Evolutionary conservation across 2,329 filamentous ascomycete genomes (phyloP), one percentile per base, ranked within the genome.

Genomic region (Cladosporium austrohemisphaericum): DNA sequence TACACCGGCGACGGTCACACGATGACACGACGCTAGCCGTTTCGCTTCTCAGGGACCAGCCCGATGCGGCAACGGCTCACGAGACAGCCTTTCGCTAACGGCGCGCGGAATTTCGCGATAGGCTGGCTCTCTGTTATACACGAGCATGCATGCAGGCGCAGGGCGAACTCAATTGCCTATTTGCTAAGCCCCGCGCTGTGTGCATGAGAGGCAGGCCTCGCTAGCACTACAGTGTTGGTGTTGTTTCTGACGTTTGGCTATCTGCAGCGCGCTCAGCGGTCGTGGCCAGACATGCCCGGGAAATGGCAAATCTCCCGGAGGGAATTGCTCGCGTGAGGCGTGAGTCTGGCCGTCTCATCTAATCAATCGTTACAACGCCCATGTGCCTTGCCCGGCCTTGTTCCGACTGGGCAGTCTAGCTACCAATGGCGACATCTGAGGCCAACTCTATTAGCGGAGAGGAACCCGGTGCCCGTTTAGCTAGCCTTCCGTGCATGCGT

Each of bases 391-490:
- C 22, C 37, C 23, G 23, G 37, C 37, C 22, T 16, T 23, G 22
- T 19, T 23, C 37, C 37, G 37, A 40, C 23, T 40, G 20, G 23
- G 37, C 37, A 40, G 3, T 14, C 20, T 22, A 23, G 5, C 37
- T 28, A 14, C 22, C n/a, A 40, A 28, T 28, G 37, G 23, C 37
- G 22, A 40, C 37, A 40, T 40, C 28, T 40, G 37, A 40, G 37
- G 22, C 37, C 28, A 40, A 26, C 28, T 23, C 19, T 4, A 23
- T 26, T 23, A 23, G 23, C 22, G 14, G 32, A 7, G 8, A 19
- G 16, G 32, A 11, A 20, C 14, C 32, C 32, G 32, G 11, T 36
- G 11, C 32, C 32, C n/a, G 10, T 9, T n/a, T n/a, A n/a, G n/a
- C n/a, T n/a, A n/a, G n/a, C n/a, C n/a, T n/a, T n/a, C n/a, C n/a